phyloP scores from a whole-genome alignment of 106 monocot species.

The Allium cepa region DNA sequence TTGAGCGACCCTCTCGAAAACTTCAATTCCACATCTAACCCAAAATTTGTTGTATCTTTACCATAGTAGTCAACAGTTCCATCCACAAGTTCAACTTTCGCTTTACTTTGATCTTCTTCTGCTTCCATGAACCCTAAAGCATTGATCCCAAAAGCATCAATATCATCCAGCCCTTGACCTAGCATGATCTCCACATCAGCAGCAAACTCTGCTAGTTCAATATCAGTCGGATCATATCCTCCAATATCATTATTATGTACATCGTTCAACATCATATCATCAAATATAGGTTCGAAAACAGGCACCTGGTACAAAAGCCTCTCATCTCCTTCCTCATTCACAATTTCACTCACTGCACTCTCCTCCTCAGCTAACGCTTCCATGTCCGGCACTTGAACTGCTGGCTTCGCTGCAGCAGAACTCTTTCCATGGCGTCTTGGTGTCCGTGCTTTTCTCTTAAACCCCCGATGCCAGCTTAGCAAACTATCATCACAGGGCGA shows the following conservation, averaged over 20 bases:
- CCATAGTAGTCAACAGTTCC: not conserved
- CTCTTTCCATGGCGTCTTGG: conserved; percentile 26
- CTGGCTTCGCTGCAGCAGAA: conserved; percentile 9
- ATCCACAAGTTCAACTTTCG: conserved; percentile 22
- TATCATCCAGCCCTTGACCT: conserved; percentile 35
- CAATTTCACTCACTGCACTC: conserved; percentile 16
- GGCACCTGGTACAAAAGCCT: conserved; percentile 72
- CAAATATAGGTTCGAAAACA: conserved; percentile 47
- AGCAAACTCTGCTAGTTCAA: conserved; percentile 63
- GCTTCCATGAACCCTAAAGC: conserved; percentile 11
- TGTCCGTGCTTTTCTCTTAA: conserved; percentile 75
- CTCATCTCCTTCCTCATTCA: conserved; percentile 38
- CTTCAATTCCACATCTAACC: conserved; percentile 15
- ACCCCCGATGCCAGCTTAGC: conserved; percentile 56
- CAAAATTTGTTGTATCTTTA: too few relatives aligned
- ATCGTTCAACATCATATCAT: not conserved
- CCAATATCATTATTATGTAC: conserved; percentile 14
- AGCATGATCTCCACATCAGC: conserved; percentile 79
- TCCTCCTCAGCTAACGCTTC: conserved; percentile 14
- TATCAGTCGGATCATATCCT: conserved; percentile 34
- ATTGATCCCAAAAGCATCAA: conserved; percentile 30
- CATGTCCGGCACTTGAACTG: conserved; percentile 48
- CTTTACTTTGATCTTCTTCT: conserved; percentile 2
- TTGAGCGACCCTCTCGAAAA: conserved; percentile 14
- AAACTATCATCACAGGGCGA: not conserved